These are phyloP conservation scores for Linderniella brevidens DNA, from an alignment of 257 asterid species.

Conservation along the genomic window DNA sequence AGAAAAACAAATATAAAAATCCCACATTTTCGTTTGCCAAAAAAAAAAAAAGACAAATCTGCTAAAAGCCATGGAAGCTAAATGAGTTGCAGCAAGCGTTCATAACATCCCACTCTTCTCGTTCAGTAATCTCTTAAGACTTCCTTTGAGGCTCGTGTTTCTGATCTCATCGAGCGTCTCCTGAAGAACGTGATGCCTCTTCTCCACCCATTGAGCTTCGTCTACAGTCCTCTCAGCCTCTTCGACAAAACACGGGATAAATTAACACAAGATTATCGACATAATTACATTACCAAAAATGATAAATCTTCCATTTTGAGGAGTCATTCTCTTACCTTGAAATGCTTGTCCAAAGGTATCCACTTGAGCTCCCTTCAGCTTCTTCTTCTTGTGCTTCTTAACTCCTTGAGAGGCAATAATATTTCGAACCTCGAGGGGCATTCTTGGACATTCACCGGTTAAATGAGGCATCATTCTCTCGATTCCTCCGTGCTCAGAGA, in stretches of 20 bases:
- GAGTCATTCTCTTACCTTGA: conserved; percentile 14
- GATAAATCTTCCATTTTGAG: not conserved
- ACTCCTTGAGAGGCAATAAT: conserved; percentile 15
- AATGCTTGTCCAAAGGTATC: conserved; percentile 6
- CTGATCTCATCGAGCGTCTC: conserved; percentile 19
- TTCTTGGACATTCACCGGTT: conserved; percentile 27
- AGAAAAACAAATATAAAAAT: too few species aligned
- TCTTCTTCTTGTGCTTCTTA: conserved; percentile 18
- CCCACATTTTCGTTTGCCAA: too few species aligned
- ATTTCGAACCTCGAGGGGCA: conserved; percentile 25
- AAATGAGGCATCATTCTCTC: conserved; percentile 27
- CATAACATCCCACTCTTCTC: conserved; percentile 8
- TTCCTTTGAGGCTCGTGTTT: conserved; percentile 15
- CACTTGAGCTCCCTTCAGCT: conserved; percentile 9
- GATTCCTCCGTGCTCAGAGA: conserved; percentile 32
- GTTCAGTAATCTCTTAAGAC: conserved; percentile 15
- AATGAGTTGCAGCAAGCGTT: too few species aligned
- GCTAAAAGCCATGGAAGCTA: too few species aligned
- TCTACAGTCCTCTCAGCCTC: conserved; percentile 6
- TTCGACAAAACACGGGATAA: conserved; percentile 1
- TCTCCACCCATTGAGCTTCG: conserved; percentile 12
- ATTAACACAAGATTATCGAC: not conserved
- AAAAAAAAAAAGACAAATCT: too few species aligned
- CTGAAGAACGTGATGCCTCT: conserved; percentile 14
- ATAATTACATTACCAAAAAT: not conserved